A percentile compares a stretch with the other conserved stretches of the same genome.
Evolutionary conservation across 2,329 filamentous ascomycete species (phyloP).

Genomic region (Penicillium expansum): DNA sequence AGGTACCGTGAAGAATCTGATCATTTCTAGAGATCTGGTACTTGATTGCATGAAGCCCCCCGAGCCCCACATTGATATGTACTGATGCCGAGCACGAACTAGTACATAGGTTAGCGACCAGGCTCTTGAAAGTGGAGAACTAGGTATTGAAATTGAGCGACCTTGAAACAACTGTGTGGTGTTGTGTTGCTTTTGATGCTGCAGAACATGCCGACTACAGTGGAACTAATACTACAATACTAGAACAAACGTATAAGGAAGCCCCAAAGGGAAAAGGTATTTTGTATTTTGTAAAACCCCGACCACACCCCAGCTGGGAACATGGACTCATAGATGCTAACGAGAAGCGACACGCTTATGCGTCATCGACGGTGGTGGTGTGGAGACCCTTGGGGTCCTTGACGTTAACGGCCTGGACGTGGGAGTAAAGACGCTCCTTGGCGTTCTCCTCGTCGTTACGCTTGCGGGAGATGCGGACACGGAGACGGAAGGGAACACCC

Average conservation of each 20-base stretch:
- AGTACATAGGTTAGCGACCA: background rate
- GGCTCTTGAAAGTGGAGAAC: background rate
- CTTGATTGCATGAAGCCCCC: too few species aligned
- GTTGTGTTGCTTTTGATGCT: background rate
- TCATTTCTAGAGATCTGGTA: too few species aligned
- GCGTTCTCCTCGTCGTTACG: conserved; percentile 99
- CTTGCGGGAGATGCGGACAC: conserved; percentile 97
- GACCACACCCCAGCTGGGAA: conserved; percentile 26
- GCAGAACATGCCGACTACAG: background rate
- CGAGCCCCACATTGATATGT: too few species aligned
- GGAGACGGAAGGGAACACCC: conserved; percentile 95
- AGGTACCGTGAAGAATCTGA: too few species aligned
- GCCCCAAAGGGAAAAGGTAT: conserved; percentile 22
- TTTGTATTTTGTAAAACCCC: conserved; percentile 28
- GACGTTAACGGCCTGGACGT: conserved; percentile 99
- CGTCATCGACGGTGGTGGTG: conserved; percentile 78
- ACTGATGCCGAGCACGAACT: background rate
- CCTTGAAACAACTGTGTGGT: too few species aligned
- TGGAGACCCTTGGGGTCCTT: conserved; percentile 98
- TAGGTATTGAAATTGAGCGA: background rate
- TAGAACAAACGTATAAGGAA: background rate
- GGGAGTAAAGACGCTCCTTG: conserved; percentile 99
- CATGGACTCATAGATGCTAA: conserved; percentile 28
- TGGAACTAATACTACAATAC: background rate
- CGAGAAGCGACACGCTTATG: conserved; percentile 41